These are phyloP conservation scores for Salix purpurea DNA, from an alignment of 345 rosid genomes.

Conservation along the genomic window DNA sequence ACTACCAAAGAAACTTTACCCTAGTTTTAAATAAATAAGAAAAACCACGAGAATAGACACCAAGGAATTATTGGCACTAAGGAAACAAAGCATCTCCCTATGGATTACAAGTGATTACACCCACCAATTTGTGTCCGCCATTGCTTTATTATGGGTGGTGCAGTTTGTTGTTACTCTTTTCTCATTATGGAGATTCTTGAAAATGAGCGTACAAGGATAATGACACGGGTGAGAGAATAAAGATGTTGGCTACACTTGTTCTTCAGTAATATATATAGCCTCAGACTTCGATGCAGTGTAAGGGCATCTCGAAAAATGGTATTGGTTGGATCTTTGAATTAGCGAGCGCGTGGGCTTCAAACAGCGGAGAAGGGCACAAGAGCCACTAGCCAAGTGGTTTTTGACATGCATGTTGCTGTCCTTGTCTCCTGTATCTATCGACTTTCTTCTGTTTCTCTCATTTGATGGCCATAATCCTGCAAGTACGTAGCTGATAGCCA, in stretches of 20 bases:
- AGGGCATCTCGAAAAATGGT: too few species aligned
- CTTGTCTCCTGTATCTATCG: too few species aligned
- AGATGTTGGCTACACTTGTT: background rate
- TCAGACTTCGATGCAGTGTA: too few species aligned
- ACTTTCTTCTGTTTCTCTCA: too few species aligned
- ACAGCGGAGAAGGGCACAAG: too few species aligned
- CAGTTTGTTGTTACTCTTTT: background rate
- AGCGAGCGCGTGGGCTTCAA: too few species aligned
- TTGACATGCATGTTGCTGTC: too few species aligned
- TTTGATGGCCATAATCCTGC: background rate
- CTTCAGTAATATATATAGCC: too few species aligned
- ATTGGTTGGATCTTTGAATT: too few species aligned
- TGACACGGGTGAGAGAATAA: background rate
- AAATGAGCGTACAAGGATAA: background rate
- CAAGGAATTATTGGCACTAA: conserved; percentile 24
- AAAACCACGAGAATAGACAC: background rate
- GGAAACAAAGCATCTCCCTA: conserved; percentile 14
- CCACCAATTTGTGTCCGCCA: conserved; percentile 14
- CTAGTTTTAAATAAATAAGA: background rate
- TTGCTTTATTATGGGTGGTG: conserved; percentile 2
- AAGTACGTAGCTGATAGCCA: too few species aligned
- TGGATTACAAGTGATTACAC: background rate
- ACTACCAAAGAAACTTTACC: background rate
- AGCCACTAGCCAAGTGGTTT: too few species aligned
- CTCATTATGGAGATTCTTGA: conserved; percentile 24